Base-by-base conservation (phyloP, 1,284 basidiomycete genomes). In the Sphaerobolus stellatus region DNA sequence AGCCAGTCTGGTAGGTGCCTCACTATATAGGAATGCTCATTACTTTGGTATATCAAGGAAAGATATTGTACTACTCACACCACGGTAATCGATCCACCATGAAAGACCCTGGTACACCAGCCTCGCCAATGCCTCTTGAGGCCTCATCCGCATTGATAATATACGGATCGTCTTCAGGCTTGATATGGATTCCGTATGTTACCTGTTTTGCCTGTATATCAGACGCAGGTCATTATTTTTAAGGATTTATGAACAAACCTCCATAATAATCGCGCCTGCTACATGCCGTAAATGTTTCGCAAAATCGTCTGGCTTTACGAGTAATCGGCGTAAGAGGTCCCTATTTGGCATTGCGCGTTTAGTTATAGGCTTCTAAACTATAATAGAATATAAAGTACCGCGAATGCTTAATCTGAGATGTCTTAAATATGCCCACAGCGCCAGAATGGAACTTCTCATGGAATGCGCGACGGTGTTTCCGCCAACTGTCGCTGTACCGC, bases 401-500 rank as follows among this genome's bases (percentile, higher is more conserved):
- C 13, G 41, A 11, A 22, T 43, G 20, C 28, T 58, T 58, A n/a
- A n/a, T n/a, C n/a, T n/a, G n/a, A n/a, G n/a, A n/a, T n/a, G n/a
- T n/a, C n/a, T n/a, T n/a, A n/a, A n/a, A n/a, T n/a, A n/a, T n/a
- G n/a, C n/a, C n/a, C n/a, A n/a, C n/a, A n/a, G n/a, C n/a, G n/a
- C n/a, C n/a, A n/a, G n/a, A n/a, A n/a, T n/a, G n/a, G 51, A 71
- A 71, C n/a, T 62, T 60, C 49, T 71, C 66, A 27, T 75, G 71
- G 34, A 72, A 70, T 29, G 74, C 59, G 43, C 64, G 66, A 28
- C 75, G 62, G 28, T 72, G 69, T 1, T 62, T 55, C 24, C 72
- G 70, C 78, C 77, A 81, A 45, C 58, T 59, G 4, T 72, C 64
- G 2, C 70, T 68, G 54, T 80, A 78, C n/a, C n/a, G n/a, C n/a